Evolutionary conservation across 805 yeast genomes (phyloP), one percentile per base, ranked within the genome.

Genomic region (Kodamaea kakaduensis): DNA sequence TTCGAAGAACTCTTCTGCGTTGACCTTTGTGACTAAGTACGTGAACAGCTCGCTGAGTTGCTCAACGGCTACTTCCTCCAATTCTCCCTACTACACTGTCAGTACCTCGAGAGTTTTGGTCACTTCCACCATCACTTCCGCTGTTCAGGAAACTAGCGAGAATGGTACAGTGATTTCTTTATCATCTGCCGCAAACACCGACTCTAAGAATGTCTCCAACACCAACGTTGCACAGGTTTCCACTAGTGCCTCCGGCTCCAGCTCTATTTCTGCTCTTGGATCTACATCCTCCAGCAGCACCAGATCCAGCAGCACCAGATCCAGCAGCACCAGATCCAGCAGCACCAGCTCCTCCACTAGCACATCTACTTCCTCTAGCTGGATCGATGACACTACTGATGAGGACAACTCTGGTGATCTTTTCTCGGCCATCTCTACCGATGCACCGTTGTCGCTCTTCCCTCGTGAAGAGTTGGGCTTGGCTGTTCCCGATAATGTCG

Each of bases 391-490:
- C 6, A 23, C 37, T 3, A 14, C 40, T 31, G 33, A 32, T 17
- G 47, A 38, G 12, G 36, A 33, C 32, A 47, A 49, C 40, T 37
- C 58, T 9, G 61, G 63, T 20, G 67, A 73, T 42, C 58, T 81
- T n/a, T 78, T 80, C 52, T 42, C 51, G 10, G 64, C 70, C 3
- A 62, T 80, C 36, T 64, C 67, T 28, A 71, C 73, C 4, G 45
- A 44, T 9, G 61, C 56, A 16, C 81, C 81, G 4, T 46, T 67
- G 6, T 37, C 63, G 1, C 64, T 72, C 32, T 78, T 78, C 58
- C 42, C 65, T 3, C 62, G 72, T 34, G 65, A 65, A 25, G 64
- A 54, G 3, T 64, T 74, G 28, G 72, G 72, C 9, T 53, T 76
- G 37, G 45, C 50, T 0, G 51, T 77, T 25, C 77, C 81, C 13